Evolutionary conservation across 1,284 basidiomycete species (phyloP).

Genomic region (Leccinum pallidistipes): DNA sequence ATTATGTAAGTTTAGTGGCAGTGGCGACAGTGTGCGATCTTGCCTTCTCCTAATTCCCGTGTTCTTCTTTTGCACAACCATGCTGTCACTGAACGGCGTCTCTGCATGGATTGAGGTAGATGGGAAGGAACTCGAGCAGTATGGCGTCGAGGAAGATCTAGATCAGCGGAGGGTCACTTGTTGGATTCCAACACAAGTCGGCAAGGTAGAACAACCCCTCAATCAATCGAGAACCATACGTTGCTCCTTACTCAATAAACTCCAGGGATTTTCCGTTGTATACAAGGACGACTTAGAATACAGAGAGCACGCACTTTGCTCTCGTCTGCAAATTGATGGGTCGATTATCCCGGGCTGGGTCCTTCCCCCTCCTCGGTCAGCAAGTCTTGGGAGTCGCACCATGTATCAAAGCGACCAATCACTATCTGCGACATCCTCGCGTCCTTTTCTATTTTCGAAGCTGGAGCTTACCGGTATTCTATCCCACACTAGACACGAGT

Average conservation of each 20-base stretch:
- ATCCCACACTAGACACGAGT: neutral
- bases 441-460: constrained; percentile 31
- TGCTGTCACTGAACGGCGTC: constrained; percentile 29
- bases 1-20: neutral
- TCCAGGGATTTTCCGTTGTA: constrained; percentile 18
- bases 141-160: constrained; percentile 28
- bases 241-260: constrained; percentile 5
- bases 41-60: neutral
- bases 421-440: constrained; percentile 19
- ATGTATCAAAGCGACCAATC: constrained; percentile 1
- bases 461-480: constrained; percentile 35
- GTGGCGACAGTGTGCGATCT: neutral
- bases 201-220: constrained; percentile 32
- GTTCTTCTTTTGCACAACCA: constrained; percentile 3
- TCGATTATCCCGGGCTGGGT: constrained; percentile 2
- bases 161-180: constrained; percentile 33
- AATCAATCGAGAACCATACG: neutral
- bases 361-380: neutral
- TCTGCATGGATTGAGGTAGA: constrained; percentile 38
- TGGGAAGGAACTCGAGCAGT: constrained; percentile 29
- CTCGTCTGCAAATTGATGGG: constrained; percentile 21
- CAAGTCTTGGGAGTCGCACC: constrained; percentile 1
- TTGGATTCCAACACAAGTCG: constrained; percentile 40
- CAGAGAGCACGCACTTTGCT: constrained; percentile 18
- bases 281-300: constrained; percentile 16